Evolutionary conservation across 2,329 filamentous ascomycete genomes (phyloP), one percentile per base, ranked within the genome.

Genomic region (Diaporthe sp.): DNA sequence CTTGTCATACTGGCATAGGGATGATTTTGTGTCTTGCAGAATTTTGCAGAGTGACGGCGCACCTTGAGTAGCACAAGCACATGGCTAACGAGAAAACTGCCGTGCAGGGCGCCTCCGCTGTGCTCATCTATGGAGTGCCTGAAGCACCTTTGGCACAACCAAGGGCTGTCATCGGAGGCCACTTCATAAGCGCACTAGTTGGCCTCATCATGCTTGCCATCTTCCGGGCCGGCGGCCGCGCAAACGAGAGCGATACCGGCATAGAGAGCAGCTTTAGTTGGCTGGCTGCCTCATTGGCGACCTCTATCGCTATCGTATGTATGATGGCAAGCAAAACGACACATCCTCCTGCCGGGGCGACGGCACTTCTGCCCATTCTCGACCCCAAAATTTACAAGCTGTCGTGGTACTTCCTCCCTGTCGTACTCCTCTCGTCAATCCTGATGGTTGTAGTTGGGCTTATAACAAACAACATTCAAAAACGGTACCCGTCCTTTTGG

Each of bases 251-350:
- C 15, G n/a, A 42, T 25, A n/a, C 9, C 8, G 58, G 58, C 3
- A 61, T 61, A 35, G 13, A 61, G 19, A 39, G n/a, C 8, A 13
- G 8, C 37, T 2, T 61, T 4, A 61, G 58, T n/a, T 61, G 58
- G 58, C 15, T 61, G n/a, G 58, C 58, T 13, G 58, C 58, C 13
- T 61, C 58, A 5, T 39, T 61, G 15, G 58, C 58, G n/a, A 61
- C n/a, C 15, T 61, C 58, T 27, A 61, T 61, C 15, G 58, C 58
- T 7, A 61, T 61, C 15, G 58, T 61, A 1, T 61, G 58, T 17
- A 61, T 61, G 58, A 42, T 61, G 58, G 58, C 4, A 25, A 61
- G n/a, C 7, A 61, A 42, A n/a, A 61, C 58, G 10, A 61, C 58
- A 42, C 58, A 61, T 42, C 58, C 58, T 42, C 58, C 58, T 19